Percentiles rank a stretch among this genome's conserved stretches.
phyloP scores from a whole-genome alignment of 2,329 filamentous ascomycete species.

The Diaporthe batatas region DNA sequence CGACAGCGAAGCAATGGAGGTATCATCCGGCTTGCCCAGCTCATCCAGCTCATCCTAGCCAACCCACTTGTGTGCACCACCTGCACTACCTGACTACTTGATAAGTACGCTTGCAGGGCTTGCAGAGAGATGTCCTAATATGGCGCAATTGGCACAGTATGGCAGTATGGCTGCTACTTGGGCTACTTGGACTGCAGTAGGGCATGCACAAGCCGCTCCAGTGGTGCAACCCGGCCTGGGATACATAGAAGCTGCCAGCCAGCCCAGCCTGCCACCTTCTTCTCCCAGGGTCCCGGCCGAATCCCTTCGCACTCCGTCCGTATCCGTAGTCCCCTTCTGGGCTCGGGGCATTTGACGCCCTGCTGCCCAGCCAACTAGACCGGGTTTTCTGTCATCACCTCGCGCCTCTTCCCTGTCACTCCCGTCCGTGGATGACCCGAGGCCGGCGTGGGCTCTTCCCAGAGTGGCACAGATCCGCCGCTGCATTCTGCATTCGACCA shows the following conservation, averaged over 20 bases:
- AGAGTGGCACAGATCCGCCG: slow-evolving; percentile 6
- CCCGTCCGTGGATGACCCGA: slow-evolving; percentile 29
- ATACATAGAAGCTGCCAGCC: slow-evolving; percentile 26
- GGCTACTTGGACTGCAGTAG: slow-evolving; percentile 30
- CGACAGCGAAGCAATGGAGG: slow-evolving; percentile 1
- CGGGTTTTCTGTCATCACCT: slow-evolving; percentile 21
- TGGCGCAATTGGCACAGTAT: slow-evolving; percentile 29
- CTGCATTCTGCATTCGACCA: neutral
- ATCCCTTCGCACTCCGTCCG: slow-evolving; percentile 13
- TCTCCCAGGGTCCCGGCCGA: slow-evolving; percentile 3
- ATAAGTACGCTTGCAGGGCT: neutral
- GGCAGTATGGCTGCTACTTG: slow-evolving; percentile 1
- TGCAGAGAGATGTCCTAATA: slow-evolving; percentile 24
- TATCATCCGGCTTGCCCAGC: neutral
- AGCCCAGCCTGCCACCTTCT: neutral
- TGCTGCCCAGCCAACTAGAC: slow-evolving; percentile 28
- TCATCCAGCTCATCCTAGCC: neutral
- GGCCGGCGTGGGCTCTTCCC: slow-evolving; percentile 13
- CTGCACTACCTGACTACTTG: no score
- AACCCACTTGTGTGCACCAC: neutral
- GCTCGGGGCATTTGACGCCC: neutral
- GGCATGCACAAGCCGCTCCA: slow-evolving; percentile 16
- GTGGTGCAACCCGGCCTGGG: slow-evolving; percentile 12
- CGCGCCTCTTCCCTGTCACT: slow-evolving; percentile 13
- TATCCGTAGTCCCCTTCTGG: slow-evolving; percentile 16